Evolutionary conservation across 495 filamentous ascomycete species (phyloP).

Genomic region (Diplogelasinospora grovesii): DNA sequence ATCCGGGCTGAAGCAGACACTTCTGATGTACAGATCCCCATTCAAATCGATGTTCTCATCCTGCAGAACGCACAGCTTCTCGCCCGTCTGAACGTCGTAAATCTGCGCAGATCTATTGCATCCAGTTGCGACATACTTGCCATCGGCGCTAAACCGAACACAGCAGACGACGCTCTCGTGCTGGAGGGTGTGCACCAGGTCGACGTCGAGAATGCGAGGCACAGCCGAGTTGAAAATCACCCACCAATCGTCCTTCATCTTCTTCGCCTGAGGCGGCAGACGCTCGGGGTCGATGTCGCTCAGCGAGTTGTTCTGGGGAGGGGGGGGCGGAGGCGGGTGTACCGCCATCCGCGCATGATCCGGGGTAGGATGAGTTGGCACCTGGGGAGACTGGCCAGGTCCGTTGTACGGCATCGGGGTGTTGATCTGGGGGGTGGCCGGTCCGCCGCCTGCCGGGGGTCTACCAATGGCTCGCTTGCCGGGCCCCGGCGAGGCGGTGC

Average conservation of each 20-base stretch:
- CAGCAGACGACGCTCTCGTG: slow-evolving; percentile 91
- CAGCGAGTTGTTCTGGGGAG: slow-evolving; percentile 62
- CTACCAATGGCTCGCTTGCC: slow-evolving; percentile 54
- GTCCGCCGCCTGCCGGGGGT: slow-evolving; percentile 57
- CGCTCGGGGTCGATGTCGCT: slow-evolving; percentile 83
- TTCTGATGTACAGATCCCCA: slow-evolving; percentile 84
- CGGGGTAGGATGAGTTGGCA: slow-evolving; percentile 70
- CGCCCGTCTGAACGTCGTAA: slow-evolving; percentile 74
- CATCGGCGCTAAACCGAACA: slow-evolving; percentile 82
- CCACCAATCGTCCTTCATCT: slow-evolving; percentile 79
- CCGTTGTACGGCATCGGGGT: slow-evolving; percentile 78
- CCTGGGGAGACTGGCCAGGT: slow-evolving; percentile 73
- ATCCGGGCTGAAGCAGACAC: slow-evolving; percentile 89
- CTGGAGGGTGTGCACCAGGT: slow-evolving; percentile 75
- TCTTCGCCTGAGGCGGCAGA: slow-evolving; percentile 75
- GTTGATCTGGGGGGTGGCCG: slow-evolving; percentile 85
- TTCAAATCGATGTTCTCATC: slow-evolving; percentile 78
- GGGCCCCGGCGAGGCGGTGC: slow-evolving; percentile 81
- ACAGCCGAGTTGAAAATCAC: slow-evolving; percentile 84
- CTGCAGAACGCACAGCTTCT: slow-evolving; percentile 71
- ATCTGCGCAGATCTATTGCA: slow-evolving; percentile 88
- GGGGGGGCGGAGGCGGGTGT: slow-evolving; percentile 35
- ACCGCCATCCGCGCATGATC: slow-evolving; percentile 32
- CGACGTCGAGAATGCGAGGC: slow-evolving; percentile 76
- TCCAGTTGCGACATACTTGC: slow-evolving; percentile 82